Base-by-base conservation (phyloP, 176 grass and related monocot species). In the Raddia distichophylla region DNA sequence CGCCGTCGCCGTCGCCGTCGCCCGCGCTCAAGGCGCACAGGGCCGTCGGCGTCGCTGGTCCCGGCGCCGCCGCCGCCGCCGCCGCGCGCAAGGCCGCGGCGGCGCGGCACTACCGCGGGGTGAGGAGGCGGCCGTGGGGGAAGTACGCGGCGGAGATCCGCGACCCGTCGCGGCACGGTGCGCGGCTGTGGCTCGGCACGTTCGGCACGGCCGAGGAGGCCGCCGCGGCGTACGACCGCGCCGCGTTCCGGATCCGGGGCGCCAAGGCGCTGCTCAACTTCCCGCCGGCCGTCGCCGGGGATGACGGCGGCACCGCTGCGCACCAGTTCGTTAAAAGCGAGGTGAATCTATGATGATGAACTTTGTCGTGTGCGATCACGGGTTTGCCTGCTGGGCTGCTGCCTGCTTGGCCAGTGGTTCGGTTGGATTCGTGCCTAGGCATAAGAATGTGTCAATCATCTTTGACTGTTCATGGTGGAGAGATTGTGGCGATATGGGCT, bases 141-240 rank as follows among this genome's bases (percentile, higher is more conserved):
- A 92, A 92, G 88, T 94, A 85, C 83, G 95, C 92, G 12, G 92
- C 95, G 61, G 95, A 98, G 84, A 98, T 98, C 67, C 84, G 95
- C 10, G 95, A 98, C 88, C 90, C 95, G 16, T 18, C 88, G 52
- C 67, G 90, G 78, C 81, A 91, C 79, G 88, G 95, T 27, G 83
- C 92, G 61, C 88, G 95, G 53, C 84, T 94, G 48, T 98, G 95
- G 95, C 95, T 98, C 71, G 95, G 95, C 61, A 98, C 95, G 8
- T 98, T 94, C 75, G 81, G 79, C 82, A 98, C 95, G 27, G 90
- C 95, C 13, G 88, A 94, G 78, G 90, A 88, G 75, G 95, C 95
- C 3, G 92, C 95, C 48, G 74, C 44, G 13, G 95, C 89, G 10
- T 98, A 98, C 78, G 95, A 98, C 84, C 70, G n/a, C 17, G 92